Evolutionary conservation across 148 eudicot genomes (phyloP).

Genomic region (Chenopodium quinoa): DNA sequence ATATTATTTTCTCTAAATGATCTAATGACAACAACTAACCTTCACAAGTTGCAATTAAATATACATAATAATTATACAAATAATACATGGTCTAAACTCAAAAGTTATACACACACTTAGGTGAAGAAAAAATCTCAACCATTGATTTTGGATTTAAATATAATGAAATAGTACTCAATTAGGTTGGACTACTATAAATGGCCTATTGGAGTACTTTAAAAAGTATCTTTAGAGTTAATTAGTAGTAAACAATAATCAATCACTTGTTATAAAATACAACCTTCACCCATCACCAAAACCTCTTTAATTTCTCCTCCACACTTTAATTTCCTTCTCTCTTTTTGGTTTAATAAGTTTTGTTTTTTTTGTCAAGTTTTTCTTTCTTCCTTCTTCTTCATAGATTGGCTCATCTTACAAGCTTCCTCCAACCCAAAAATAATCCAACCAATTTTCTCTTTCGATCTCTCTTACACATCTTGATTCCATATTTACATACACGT

Average conservation of each 20-base stretch:
- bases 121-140: too few relatives aligned
- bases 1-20: too few relatives aligned
- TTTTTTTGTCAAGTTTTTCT: not conserved
- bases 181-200: not conserved
- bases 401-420: too few relatives aligned
- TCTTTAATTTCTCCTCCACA: slow-evolving; percentile 7
- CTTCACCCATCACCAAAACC: slow-evolving; percentile 8
- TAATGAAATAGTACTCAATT: too few relatives aligned
- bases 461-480: not conserved
- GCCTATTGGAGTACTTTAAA: not conserved
- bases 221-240: not conserved
- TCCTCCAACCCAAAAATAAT: not conserved
- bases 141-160: too few relatives aligned
- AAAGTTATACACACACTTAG: too few relatives aligned
- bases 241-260: not conserved
- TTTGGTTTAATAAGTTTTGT: not conserved
- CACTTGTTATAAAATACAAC: slow-evolving; percentile 26
- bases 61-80: too few relatives aligned
- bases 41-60: too few relatives aligned
- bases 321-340: not conserved
- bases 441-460: not conserved
- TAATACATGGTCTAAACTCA: too few relatives aligned
- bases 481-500: not conserved
- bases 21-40: too few relatives aligned
- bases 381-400: not conserved